Evolutionary conservation across 768 basidiomycete species (phyloP).

Genomic region (Ephemerocybe angulata): DNA sequence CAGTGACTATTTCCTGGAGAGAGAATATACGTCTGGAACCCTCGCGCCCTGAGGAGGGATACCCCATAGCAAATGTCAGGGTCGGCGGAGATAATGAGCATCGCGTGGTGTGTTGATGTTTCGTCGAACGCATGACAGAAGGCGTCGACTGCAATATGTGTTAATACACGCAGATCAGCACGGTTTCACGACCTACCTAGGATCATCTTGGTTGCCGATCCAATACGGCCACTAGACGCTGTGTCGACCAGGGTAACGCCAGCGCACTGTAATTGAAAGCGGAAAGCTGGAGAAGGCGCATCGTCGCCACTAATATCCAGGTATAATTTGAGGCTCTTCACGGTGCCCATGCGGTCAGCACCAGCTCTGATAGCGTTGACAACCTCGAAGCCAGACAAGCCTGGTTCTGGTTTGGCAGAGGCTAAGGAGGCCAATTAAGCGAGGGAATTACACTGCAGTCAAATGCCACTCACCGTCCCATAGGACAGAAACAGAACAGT

Average conservation of each 20-base stretch:
- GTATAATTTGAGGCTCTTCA: conserved; percentile 10
- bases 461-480: conserved; percentile 1
- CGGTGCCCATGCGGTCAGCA: conserved; percentile 2
- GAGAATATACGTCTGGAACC: conserved; percentile 34
- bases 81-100: conserved; percentile 46
- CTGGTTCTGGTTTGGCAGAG: not conserved
- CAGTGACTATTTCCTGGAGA: conserved; percentile 23
- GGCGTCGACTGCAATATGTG: conserved; percentile 18
- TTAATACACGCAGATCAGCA: not conserved
- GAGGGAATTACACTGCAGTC: not conserved
- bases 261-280: not conserved
- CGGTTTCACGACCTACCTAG: conserved; percentile 1
- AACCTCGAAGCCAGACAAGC: conserved; percentile 3
- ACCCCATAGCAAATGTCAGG: conserved; percentile 42
- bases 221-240: conserved; percentile 1
- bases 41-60: conserved; percentile 35
- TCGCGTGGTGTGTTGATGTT: conserved; percentile 35
- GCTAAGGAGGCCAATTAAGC: not conserved
- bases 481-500: not conserved
- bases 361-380: conserved; percentile 5
- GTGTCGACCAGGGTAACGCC: conserved; percentile 10
- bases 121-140: conserved; percentile 38
- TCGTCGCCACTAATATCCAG: conserved; percentile 1
- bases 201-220: conserved; percentile 11
- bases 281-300: not conserved